phyloP scores from a whole-genome alignment of 2,329 filamentous ascomycete genomes.

The Teratosphaeria gauchensis region DNA sequence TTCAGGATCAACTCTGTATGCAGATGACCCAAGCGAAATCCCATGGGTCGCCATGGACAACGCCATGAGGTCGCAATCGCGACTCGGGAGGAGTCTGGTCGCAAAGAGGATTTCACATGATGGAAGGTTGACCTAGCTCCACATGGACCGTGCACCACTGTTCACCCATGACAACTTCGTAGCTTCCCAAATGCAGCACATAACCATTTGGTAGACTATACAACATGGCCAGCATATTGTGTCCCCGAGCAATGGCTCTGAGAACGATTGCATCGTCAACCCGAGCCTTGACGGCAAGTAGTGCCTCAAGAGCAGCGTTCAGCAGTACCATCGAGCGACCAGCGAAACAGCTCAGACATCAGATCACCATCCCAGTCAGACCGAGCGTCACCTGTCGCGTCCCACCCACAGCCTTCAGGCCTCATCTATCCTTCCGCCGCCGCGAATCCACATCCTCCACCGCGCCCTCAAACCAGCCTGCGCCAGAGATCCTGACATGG shows the following conservation, averaged over 20 bases:
- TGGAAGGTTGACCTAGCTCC: not conserved
- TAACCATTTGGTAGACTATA: not conserved
- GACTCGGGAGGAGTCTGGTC: not conserved
- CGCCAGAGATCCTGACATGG: slow-evolving; percentile 48
- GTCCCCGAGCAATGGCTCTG: slow-evolving; percentile 2
- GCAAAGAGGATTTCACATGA: not conserved
- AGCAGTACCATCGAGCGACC: slow-evolving; percentile 2
- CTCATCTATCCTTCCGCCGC: not conserved
- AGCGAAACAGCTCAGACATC: slow-evolving; percentile 1
- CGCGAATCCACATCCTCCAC: not conserved
- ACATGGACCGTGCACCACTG: not conserved
- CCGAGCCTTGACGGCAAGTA: not conserved
- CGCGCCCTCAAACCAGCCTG: not conserved
- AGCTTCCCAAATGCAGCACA: not conserved
- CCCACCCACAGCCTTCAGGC: not conserved
- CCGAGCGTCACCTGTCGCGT: slow-evolving; percentile 3
- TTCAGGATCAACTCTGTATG: too few relatives aligned
- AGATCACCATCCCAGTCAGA: not conserved
- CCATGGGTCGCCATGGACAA: too few relatives aligned
- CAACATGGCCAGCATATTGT: slow-evolving; percentile 4
- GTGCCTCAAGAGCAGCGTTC: slow-evolving; percentile 1
- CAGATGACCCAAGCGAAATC: too few relatives aligned
- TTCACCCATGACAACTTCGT: not conserved
- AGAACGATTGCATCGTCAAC: not conserved
- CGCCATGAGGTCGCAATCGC: too few relatives aligned